These are phyloP conservation scores for Pelargonium fulgidum DNA, from an alignment of 441 rosid genomes.

Conservation along the genomic window DNA sequence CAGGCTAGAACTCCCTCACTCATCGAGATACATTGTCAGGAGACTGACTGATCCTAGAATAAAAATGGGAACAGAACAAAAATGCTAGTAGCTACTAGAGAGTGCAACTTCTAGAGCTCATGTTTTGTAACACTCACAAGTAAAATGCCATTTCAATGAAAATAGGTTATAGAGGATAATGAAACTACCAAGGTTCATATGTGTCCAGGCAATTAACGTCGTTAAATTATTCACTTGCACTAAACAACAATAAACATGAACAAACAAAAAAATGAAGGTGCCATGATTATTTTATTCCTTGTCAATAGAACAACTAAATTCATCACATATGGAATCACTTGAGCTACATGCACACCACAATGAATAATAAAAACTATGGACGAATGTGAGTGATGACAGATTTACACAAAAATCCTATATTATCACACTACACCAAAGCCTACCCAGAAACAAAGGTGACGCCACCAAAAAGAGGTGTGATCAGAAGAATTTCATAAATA, in stretches of 20 bases:
- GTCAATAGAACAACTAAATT: conserved; percentile 39
- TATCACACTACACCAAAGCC: conserved; percentile 36
- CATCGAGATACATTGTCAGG: too few relatives aligned
- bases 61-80: too few relatives aligned
- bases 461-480: conserved; percentile 35
- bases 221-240: neutral
- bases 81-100: too few relatives aligned
- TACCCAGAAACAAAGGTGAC: conserved; percentile 28
- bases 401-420: conserved; percentile 51
- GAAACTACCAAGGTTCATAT: too few relatives aligned
- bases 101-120: too few relatives aligned
- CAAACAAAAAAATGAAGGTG: conserved; percentile 10
- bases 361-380: conserved; percentile 42
- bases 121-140: too few relatives aligned
- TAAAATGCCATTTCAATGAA: neutral
- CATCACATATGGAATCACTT: conserved; percentile 38
- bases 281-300: conserved; percentile 35
- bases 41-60: too few relatives aligned
- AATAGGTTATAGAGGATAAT: neutral
- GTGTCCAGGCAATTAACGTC: neutral
- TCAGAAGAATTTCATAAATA: conserved; percentile 31
- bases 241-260: conserved; percentile 1
- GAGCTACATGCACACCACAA: conserved; percentile 42
- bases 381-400: conserved; percentile 35
- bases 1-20: too few relatives aligned